Evolutionary conservation across 768 basidiomycete genomes (phyloP).

Genomic region (Mycena crocata): DNA sequence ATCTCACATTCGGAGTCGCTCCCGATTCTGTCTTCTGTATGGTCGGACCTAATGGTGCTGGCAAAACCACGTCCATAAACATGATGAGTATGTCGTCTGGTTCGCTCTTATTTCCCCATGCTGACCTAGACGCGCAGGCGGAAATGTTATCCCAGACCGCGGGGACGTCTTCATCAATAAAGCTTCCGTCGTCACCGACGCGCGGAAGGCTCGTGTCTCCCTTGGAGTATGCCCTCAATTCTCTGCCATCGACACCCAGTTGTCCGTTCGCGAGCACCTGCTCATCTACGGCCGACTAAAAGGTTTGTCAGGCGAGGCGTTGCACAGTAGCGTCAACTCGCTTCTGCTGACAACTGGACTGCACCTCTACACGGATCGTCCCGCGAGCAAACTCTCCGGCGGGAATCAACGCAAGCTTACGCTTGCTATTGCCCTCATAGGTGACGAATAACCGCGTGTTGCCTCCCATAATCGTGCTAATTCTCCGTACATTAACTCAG

Average conservation of each 20-base stretch:
- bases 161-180: constrained; percentile 79
- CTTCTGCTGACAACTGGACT: constrained; percentile 71
- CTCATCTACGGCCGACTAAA: constrained; percentile 78
- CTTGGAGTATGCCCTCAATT: constrained; percentile 88
- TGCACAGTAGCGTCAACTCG: constrained; percentile 63
- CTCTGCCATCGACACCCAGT: constrained; percentile 81
- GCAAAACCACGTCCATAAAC: constrained; percentile 86
- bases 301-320: constrained; percentile 65
- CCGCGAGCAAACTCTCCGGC: constrained; percentile 81
- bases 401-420: constrained; percentile 84
- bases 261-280: constrained; percentile 85
- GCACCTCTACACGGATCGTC: constrained; percentile 68
- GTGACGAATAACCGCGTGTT: constrained; percentile 44
- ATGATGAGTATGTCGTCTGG: constrained; percentile 63
- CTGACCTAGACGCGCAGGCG: constrained; percentile 53
- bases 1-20: constrained; percentile 75
- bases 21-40: constrained; percentile 73
- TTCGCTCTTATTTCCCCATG: not conserved
- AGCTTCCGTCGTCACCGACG: constrained; percentile 70
- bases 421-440: constrained; percentile 80
- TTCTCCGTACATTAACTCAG: not conserved
- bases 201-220: constrained; percentile 71
- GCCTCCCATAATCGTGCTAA: not conserved
- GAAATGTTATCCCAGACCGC: constrained; percentile 70
- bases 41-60: constrained; percentile 87